Evolutionary conservation across 1,139 yeast species (phyloP), one percentile per base, ranked within the genome.

Genomic region (Pichia sp.): DNA sequence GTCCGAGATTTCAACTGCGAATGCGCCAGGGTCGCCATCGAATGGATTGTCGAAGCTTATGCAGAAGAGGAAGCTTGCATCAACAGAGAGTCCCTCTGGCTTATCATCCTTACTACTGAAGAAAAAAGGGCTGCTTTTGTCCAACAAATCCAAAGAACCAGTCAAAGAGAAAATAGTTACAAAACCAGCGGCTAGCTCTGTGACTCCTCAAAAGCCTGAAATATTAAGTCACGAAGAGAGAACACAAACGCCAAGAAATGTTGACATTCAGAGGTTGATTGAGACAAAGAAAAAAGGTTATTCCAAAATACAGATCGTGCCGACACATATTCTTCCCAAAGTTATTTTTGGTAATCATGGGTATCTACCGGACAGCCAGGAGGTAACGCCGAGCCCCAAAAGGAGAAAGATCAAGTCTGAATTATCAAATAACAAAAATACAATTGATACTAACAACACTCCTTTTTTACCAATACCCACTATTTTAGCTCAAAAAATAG

Each of bases 401-500:
- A 58, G 53, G 55, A 52, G 48, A 40, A 51, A 50, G 54, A 44
- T 44, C 34, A 40, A 49, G 36, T 1, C 41, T 49, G 7, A 53
- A 42, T 9, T 3, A n/a, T 4, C 16, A 31, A n/a, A n/a, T n/a
- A n/a, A n/a, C n/a, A n/a, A n/a, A n/a, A n/a, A n/a, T n/a, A n/a
- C 36, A 31, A 2, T n/a, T 7, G n/a, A 76, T 69, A 72, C 82
- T 68, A 72, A 75, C 71, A 58, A 26, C 12, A 4, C 13, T 22
- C 7, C 10, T 6, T 42, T 42, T 26, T n/a, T 26, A n/a, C 21
- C 9, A 28, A 34, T 53, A 13, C 51, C 72, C 62, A 72, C 70
- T 65, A 26, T 36, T 46, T 39, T 64, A 60, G 65, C 62, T 12
- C 71, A 72, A 56, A 75, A 76, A 62, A 79, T 79, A 7, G 72